Base-by-base conservation (phyloP, 495 filamentous ascomycete species). In the Trypethelium eluteriae region DNA sequence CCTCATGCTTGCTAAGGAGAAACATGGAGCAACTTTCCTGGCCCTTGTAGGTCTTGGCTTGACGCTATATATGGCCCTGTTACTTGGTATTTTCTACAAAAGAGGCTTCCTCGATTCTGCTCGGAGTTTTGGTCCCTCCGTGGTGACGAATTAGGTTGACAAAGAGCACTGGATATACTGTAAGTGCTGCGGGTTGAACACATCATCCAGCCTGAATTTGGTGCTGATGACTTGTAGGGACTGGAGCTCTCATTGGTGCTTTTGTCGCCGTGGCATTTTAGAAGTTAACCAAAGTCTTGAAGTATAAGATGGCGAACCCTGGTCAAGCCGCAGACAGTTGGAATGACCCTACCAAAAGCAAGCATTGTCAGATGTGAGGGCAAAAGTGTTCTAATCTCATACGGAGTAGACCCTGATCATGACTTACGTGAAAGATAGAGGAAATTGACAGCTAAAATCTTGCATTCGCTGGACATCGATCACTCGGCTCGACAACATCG, bases 1-100 rank as follows among this genome's bases (percentile, higher is more conserved):
- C 39, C 89, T 93, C 76, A 91, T 95, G 83, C 77, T 94, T 61
- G 90, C 91, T 2, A 87, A 86, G 16, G 90, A 93, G 75, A 94
- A 93, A 76, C 88, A 92, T 74, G 88, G 88, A 70, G 86, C 81
- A 4, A 94, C 91, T 0, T 92, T 84, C 70, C 78, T 92, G 12
- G 91, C 91, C 0, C 91, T 91, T 0, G 80, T 93, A 2, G 90
- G 84, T 0, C 93, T 95, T 69, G 91, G 90, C 34, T 41, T 63
- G 35, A 36, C 53, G 32, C 49, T 62, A 32, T 65, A 63, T 38
- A 62, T 63, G 50, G 69, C 39, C 63, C 62, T 69, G 59, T 65
- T 72, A 9, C 36, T 62, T 83, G 88, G 87, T 34, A 82, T 89
- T 57, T 88, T 82, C 72, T 90, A 83, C 73, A 92, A 88, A 44